Base-by-base conservation (phyloP, 305 asterid genomes). In the Fraxinus platypoda region DNA sequence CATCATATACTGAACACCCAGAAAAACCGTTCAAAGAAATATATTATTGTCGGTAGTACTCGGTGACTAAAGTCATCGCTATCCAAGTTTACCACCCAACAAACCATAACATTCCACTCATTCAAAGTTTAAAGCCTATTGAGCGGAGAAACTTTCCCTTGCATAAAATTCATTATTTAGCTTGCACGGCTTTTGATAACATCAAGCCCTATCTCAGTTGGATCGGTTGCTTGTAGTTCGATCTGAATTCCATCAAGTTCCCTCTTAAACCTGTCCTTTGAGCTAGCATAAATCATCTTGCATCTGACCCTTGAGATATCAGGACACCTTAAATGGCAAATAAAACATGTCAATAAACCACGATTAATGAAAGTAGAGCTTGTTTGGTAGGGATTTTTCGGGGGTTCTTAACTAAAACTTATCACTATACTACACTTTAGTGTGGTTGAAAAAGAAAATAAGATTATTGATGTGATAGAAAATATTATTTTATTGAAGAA, bases 261-360 rank as follows among this genome's bases (percentile, higher is more conserved):
- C 86, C 88, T 87, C 90, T 87, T 89, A 78, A 87, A 87, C 73
- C 90, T 85, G 81, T 90, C 91, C 85, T 88, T 90, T 8, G 90
- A 86, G 82, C 92, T 88, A 30, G 92, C 91, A 35, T 89, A 89
- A 78, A 89, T 89, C 92, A 89, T 89, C 90, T 89, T 89, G 91
- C 72, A 86, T 81, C 91, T 83, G 83, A 89, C 87, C 81, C 92
- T 78, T 2, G 91, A 30, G 25, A 82, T 81, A 34, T 89, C 92
- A 15, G 91, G 92, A 73, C 88, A 89, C 92, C 92, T 87, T 83
- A 43, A 25, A 78, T 17, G 31, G 54, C 62, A 73, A 76, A 78
- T 34, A 15, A 7, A 75, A 7, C 57, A 54, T 68, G 35, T 35
- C 75, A 74, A 74, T 26, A 41, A 70, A 78, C 66, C 49, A n/a